Evolutionary conservation across 257 asterid species (phyloP).

Genomic region (Solanum verrucosum): DNA sequence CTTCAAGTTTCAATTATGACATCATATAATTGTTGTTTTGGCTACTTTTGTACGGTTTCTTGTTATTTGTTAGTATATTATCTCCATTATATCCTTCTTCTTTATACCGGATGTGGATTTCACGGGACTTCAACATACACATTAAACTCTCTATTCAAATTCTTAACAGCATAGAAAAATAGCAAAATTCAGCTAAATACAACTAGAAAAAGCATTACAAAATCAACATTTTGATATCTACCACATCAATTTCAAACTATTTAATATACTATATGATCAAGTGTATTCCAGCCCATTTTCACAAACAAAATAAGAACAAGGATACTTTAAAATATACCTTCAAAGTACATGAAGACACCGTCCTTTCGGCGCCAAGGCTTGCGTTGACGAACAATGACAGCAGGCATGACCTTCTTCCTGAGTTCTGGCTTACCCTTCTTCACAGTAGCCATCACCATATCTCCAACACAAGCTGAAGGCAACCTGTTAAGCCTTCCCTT

Average conservation of each 20-base stretch:
- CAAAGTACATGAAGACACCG: constrained; percentile 65
- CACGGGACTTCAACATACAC: background rate
- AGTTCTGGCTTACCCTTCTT: constrained; percentile 68
- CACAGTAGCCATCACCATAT: constrained; percentile 70
- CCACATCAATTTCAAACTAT: background rate
- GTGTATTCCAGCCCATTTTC: background rate
- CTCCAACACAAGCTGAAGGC: constrained; percentile 64
- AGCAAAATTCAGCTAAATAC: background rate
- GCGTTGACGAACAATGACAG: constrained; percentile 70
- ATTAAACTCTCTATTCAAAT: fast-evolving
- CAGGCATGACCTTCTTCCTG: constrained; percentile 76
- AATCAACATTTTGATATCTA: background rate
- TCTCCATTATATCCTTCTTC: too few relatives aligned
- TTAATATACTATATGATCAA: background rate
- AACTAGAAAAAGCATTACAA: background rate
- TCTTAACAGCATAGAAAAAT: background rate
- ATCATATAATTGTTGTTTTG: too few relatives aligned
- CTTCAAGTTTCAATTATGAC: too few relatives aligned
- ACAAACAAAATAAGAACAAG: background rate
- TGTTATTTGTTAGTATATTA: too few relatives aligned
- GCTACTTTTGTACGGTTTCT: fast-evolving
- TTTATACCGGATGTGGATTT: too few relatives aligned
- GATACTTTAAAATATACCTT: constrained; percentile 2
- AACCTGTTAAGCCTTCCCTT: constrained; percentile 55
- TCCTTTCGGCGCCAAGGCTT: constrained; percentile 87